Base-by-base conservation (phyloP, 2,329 filamentous ascomycete genomes). In the Curvularia sp. region DNA sequence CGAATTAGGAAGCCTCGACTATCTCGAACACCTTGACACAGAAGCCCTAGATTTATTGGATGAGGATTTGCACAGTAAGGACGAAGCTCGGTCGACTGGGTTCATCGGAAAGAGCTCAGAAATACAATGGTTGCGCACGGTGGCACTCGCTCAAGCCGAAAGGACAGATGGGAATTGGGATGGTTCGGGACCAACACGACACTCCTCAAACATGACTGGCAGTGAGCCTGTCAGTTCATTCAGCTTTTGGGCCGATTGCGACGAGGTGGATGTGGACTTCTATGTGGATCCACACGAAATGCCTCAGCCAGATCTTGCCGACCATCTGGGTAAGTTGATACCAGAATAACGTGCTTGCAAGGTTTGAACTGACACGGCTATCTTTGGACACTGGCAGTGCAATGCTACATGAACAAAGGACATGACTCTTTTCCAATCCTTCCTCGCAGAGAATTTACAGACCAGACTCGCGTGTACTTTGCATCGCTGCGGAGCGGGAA, bases 361-460 rank as follows among this genome's bases (percentile, higher is more conserved):
- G 5, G 22, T 9, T 18, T 13, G 10, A 4, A 31, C 44, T 47
- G 28, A 47, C 44, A 18, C 15, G 2, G 12, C 18, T 31, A 15
- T 4, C 31, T 33, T 31, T n/a, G 13, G 12, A 47, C 15, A 28
- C 28, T 12, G 31, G 28, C 12, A 47, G 57, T 80, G 13, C 52
- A 65, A n/a, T 68, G 65, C 18, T 81, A 79, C 58, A 71, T 80
- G 60, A 62, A 67, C 28, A 77, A 74, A 18, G 72, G 79, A 4
- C 77, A 80, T 49, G 68, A 73, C 26, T 65, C 71, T 0, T 78
- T 80, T 39, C 78, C 78, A 0, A 75, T 80, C 2, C 62, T 81
- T 46, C 61, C 68, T 0, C 67, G 72, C 24, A 67, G 57, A 30
- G 63, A 65, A 1, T 79, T 80, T 46, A 64, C 69, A 24, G 58